Percentiles rank a stretch among this genome's conserved stretches.
phyloP scores from a whole-genome alignment of 2,329 filamentous ascomycete genomes.

The Rutstroemia sp. region DNA sequence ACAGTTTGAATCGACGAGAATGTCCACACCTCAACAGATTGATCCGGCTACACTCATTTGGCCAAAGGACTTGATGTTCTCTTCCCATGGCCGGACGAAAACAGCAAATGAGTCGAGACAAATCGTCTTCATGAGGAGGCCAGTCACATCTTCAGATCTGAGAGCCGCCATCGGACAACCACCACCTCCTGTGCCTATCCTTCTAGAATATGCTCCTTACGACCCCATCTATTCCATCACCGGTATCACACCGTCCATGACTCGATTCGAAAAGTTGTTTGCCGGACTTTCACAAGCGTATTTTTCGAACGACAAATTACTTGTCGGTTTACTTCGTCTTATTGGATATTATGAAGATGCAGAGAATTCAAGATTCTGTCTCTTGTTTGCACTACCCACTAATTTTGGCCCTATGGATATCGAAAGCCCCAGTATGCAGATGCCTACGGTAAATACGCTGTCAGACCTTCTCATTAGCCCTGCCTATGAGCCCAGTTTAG shows the following conservation, averaged over 20 bases:
- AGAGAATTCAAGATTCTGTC: conserved; percentile 59
- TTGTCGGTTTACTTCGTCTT: conserved; percentile 51
- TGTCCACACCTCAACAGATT: conserved; percentile 54
- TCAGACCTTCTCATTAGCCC: conserved; percentile 43
- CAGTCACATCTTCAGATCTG: conserved; percentile 16
- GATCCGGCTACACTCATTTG: conserved; percentile 45
- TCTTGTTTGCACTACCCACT: conserved; percentile 67
- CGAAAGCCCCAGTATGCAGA: conserved; percentile 37
- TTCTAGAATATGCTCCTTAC: conserved; percentile 65
- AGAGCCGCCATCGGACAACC: conserved; percentile 17
- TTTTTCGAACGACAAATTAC: conserved; percentile 45
- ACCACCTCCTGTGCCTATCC: conserved; percentile 37
- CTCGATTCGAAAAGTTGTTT: conserved; percentile 56
- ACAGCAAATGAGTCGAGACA: conserved; percentile 30
- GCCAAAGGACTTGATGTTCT: conserved; percentile 24
- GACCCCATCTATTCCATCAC: conserved; percentile 55
- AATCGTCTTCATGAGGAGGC: conserved; percentile 29
- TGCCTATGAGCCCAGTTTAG: conserved; percentile 56
- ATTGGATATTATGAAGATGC: conserved; percentile 71
- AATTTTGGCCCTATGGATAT: conserved; percentile 53
- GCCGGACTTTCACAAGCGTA: conserved; percentile 39
- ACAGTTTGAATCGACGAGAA: conserved; percentile 50
- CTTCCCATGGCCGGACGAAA: conserved; percentile 9
- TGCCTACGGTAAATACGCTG: conserved; percentile 39
- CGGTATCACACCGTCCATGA: conserved; percentile 57